Conservation (phyloP, 805 yeast species). For the Metschnikowia koreensis region DNA sequence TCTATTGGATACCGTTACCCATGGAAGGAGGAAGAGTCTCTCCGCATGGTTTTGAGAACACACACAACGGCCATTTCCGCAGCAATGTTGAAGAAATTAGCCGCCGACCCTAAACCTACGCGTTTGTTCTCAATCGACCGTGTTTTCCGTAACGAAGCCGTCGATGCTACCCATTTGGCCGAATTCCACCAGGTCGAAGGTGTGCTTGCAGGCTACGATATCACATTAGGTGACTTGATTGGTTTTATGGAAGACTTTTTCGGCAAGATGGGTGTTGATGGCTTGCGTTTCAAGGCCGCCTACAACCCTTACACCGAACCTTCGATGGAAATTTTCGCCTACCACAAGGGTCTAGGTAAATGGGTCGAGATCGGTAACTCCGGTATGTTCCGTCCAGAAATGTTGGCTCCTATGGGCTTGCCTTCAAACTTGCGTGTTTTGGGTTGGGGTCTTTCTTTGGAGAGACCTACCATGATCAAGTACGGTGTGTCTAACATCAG, state of each 20-base stretch:
- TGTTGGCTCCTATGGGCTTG: conserved; percentile 97
- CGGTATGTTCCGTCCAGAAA: conserved; percentile 99
- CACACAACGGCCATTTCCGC: conserved; percentile 97
- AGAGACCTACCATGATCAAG: conserved; percentile 99
- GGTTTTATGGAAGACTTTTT: conserved; percentile 98
- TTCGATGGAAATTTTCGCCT: conserved; percentile 93
- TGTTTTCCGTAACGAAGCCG: conserved; percentile 99
- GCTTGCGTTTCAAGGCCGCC: conserved; percentile 96
- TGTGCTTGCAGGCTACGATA: conserved; percentile 92
- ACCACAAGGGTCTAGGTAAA: conserved; percentile 89
- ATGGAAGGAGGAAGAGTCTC: conserved; percentile 90
- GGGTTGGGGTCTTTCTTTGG: conserved; percentile 97
- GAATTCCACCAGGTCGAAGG: conserved; percentile 99
- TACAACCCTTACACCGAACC: conserved; percentile 99
- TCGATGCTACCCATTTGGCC: conserved; percentile 98
- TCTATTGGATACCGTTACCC: conserved; percentile 98
- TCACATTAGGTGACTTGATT: conserved; percentile 93
- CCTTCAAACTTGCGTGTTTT: conserved; percentile 91
- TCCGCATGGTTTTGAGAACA: conserved; percentile 90
- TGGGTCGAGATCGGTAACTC: conserved; percentile 99
- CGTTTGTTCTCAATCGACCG: conserved; percentile 95
- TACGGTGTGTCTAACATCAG: conserved; percentile 94
- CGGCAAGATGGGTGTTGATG: conserved; percentile 93
- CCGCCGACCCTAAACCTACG: conserved; percentile 83
- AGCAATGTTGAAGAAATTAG: conserved; percentile 80